Evolutionary conservation across 23 red algal species (phyloP), one percentile per base, ranked within the genome.

Genomic region (Gracilaria vermiculophylla): DNA sequence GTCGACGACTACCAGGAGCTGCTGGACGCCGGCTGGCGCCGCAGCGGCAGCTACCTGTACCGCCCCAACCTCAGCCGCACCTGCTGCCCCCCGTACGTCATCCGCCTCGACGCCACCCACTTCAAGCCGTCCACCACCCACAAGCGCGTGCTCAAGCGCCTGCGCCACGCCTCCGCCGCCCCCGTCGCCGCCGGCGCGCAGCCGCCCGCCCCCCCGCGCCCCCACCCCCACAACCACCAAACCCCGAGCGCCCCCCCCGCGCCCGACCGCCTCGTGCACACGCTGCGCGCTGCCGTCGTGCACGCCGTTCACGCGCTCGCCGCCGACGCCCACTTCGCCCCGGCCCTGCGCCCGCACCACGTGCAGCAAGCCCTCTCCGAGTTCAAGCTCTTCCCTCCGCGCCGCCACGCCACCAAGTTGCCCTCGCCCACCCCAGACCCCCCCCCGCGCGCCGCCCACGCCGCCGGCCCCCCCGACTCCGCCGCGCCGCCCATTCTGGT

Each of bases 61-160:
- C 83, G 77, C 23, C 92, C 96, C 47, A 65, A 89, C 56, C 83
- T 94, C 25, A 44, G 28, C 20, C 62, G 53, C 42, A 85, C 91
- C 5, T 98, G 96, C 83, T 98, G 96, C 60, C 96, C 80, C 31
- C 78, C 93, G 69, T 94, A 87, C 45, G 91, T 83, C 47, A 92
- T 98, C 42, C 90, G 96, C 2, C 64, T 98, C 11, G 45, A 85
- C 23, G 90, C 80, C 43, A 80, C 3, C 28, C 17, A 47, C 32
- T 93, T 76, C 47, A 51, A 50, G 13, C 65, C 69, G 15, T 85
- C 78, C 31, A 76, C 44, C 8, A 85, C 90, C 2, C 90, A 93
- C 2, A 91, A 91, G 75, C 73, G 87, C 23, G 75, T 91, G 12
- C 51, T 81, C 5, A 81, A 81, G 21, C 72, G 87, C 21, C 41